Percentiles rank a stretch among this genome's conserved stretches.
Evolutionary conservation across 2,329 filamentous ascomycete species (phyloP).

Genomic region (Aphanocladium album): DNA sequence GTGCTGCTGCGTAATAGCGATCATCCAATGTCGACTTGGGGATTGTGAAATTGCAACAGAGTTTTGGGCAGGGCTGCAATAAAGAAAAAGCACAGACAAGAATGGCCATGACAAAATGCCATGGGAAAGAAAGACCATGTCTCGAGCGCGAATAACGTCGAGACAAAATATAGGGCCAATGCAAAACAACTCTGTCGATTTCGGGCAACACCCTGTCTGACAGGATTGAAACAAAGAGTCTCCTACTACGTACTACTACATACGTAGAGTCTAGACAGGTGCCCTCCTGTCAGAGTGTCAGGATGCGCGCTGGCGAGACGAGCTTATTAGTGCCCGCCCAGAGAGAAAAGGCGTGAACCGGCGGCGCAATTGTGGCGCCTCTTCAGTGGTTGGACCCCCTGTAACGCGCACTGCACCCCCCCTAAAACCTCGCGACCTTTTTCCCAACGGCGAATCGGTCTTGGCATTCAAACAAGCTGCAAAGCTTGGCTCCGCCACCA

Average conservation of each 20-base stretch:
- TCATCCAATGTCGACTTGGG: background rate
- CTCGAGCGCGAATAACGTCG: background rate
- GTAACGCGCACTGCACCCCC: no score
- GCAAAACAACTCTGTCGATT: background rate
- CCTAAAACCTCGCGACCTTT: no score
- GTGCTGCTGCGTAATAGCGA: background rate
- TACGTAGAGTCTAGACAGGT: no score
- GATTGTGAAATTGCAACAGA: background rate
- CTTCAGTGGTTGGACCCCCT: no score
- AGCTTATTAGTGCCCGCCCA: no score
- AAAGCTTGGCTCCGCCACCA: constrained; percentile 8
- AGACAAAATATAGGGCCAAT: background rate
- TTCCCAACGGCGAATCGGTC: constrained; percentile 4
- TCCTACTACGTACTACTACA: no score
- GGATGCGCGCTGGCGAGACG: no score
- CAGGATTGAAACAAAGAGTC: background rate
- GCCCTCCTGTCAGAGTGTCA: background rate
- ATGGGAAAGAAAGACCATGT: background rate
- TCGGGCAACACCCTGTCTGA: background rate
- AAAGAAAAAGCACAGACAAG: background rate
- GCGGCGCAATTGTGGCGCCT: no score
- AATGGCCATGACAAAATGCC: background rate
- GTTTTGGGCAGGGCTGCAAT: no score
- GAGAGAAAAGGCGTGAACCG: no score
- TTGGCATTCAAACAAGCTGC: background rate